Conservation (phyloP, 192 early-diverging fungal genomes). For the Backusella mclennaniae region DNA sequence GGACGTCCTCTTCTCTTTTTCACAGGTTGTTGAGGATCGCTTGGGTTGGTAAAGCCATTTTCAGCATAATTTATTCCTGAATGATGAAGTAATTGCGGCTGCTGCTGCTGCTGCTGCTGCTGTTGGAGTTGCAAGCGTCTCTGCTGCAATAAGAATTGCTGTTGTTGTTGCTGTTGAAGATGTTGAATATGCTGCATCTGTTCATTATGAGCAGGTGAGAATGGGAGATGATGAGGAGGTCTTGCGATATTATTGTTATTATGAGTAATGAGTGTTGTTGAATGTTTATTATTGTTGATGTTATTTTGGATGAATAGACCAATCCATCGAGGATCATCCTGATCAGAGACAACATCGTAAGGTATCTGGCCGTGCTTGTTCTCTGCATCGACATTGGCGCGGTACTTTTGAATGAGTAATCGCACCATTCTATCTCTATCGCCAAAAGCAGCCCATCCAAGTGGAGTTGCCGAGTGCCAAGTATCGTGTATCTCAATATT, state of each 20-base stretch:
- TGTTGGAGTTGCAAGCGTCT: background rate
- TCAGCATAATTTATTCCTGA: background rate
- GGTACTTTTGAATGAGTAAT: constrained; percentile 72
- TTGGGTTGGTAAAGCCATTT: background rate
- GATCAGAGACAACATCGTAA: constrained; percentile 75
- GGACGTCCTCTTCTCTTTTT: constrained; percentile 27
- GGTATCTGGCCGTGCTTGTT: constrained; percentile 81
- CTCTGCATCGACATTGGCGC: constrained; percentile 69
- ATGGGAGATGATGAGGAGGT: background rate
- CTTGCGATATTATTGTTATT: background rate
- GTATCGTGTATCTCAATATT: constrained; percentile 82
- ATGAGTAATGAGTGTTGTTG: background rate
- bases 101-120: background rate
- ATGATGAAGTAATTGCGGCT: constrained; percentile 2
- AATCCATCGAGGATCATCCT: constrained; percentile 35
- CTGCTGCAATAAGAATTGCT: background rate
- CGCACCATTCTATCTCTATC: constrained; percentile 65
- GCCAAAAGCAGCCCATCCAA: constrained; percentile 90
- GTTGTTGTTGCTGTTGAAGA: background rate
- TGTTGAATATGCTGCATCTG: background rate
- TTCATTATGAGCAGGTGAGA: background rate
- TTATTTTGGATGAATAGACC: constrained; percentile 19
- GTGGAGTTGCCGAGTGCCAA: constrained; percentile 77
- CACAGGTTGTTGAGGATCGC: background rate
- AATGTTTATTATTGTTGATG: background rate